Percentiles rank a stretch among this genome's conserved stretches.
Conservation (phyloP, 345 rosid species). For the Corchorus capsularis region DNA sequence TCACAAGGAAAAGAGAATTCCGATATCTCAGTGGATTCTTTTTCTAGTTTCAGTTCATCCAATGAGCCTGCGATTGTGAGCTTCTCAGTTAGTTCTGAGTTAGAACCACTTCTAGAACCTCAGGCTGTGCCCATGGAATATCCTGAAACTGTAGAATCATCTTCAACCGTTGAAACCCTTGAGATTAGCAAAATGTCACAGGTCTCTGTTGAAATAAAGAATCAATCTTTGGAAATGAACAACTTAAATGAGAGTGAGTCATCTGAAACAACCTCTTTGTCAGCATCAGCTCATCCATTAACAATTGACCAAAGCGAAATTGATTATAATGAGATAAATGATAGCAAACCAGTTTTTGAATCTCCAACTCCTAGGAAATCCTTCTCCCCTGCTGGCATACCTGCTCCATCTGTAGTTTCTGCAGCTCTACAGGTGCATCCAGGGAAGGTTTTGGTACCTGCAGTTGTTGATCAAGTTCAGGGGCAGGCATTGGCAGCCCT, state of each 20-base stretch:
- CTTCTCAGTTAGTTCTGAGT: slow-evolving; percentile 39
- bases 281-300: slow-evolving; percentile 40
- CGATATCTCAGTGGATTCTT: slow-evolving; percentile 26
- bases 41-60: slow-evolving; percentile 31
- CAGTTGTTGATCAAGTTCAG: slow-evolving; percentile 84
- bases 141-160: slow-evolving; percentile 24
- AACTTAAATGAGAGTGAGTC: slow-evolving; percentile 35
- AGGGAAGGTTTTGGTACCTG: slow-evolving; percentile 81
- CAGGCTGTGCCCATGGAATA: slow-evolving; percentile 33
- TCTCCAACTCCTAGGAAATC: slow-evolving; percentile 35
- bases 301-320: slow-evolving; percentile 33
- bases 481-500: slow-evolving; percentile 85
- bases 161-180: slow-evolving; percentile 38
- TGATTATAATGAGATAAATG: slow-evolving; percentile 36
- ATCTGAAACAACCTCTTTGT: slow-evolving; percentile 31
- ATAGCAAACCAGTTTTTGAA: slow-evolving; percentile 34
- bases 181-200: slow-evolving; percentile 35
- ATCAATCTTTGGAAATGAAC: slow-evolving; percentile 43
- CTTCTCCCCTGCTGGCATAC: slow-evolving; percentile 69
- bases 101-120: slow-evolving; percentile 40
- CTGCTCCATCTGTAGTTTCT: slow-evolving; percentile 80
- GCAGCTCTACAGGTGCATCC: slow-evolving; percentile 65
- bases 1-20: slow-evolving; percentile 31
- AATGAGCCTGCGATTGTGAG: slow-evolving; percentile 31
- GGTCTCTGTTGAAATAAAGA: slow-evolving; percentile 31